These are phyloP conservation scores for Eremothecium sinecaudum DNA, from an alignment of 1,139 yeast species.

Conservation along the genomic window DNA sequence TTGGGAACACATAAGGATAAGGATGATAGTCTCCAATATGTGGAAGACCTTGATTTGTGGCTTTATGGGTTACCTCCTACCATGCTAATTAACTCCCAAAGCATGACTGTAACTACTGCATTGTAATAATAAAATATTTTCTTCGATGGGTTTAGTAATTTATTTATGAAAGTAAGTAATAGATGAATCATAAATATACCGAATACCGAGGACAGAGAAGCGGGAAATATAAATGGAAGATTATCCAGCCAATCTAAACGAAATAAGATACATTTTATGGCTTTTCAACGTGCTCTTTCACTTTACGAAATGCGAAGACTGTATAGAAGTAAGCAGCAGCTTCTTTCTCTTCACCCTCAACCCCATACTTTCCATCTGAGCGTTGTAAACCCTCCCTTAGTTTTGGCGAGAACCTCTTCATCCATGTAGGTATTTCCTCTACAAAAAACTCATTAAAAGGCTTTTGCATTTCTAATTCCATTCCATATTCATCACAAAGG, in stretches of 20 bases:
- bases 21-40: conserved; percentile 62
- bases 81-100: conserved; percentile 74
- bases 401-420: conserved; percentile 49
- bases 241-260: too few relatives aligned
- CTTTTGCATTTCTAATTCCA: conserved; percentile 62
- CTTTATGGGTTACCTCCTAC: conserved; percentile 73
- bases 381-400: conserved; percentile 62
- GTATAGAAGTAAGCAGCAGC: conserved; percentile 51
- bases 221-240: too few relatives aligned
- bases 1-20: conserved; percentile 69
- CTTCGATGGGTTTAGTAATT: neutral
- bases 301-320: conserved; percentile 30
- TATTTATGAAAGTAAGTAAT: too few relatives aligned
- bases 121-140: conserved; percentile 36
- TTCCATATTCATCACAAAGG: conserved; percentile 73
- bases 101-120: conserved; percentile 92
- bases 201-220: too few relatives aligned
- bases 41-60: conserved; percentile 72
- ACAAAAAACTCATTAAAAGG: conserved; percentile 78
- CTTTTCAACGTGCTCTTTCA: conserved; percentile 20
- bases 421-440: conserved; percentile 64
- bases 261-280: too few relatives aligned
- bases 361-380: conserved; percentile 73
- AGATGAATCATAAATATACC: too few relatives aligned
- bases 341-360: conserved; percentile 83